Evolutionary conservation across 805 yeast species (phyloP), one percentile per base, ranked within the genome.

Genomic region (Ogataea allantospora): DNA sequence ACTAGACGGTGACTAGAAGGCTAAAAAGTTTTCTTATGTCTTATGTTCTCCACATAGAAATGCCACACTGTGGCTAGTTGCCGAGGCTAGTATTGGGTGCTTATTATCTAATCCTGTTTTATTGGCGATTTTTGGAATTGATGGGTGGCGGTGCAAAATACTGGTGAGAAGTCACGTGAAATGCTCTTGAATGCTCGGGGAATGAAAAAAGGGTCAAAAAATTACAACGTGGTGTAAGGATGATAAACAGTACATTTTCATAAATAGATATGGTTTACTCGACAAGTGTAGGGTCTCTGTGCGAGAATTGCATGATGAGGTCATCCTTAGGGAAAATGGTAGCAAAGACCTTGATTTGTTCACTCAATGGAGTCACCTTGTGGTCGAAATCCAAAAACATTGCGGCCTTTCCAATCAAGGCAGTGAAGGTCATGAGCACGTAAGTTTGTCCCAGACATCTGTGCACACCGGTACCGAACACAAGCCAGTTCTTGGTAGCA

Each of bases 251-350:
- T 14, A n/a, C n/a, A n/a, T n/a, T n/a, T n/a, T n/a, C n/a, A 17
- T 29, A 34, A 30, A 31, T 36, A 33, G 29, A 42, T 21, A 31
- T 21, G 8, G 23, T 21, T 17, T 25, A 40, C 40, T 38, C 33
- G 27, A 45, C 40, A 18, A 37, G 46, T 3, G 55, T 33, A 18
- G 83, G 79, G 48, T 84, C 84, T 67, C 93, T 78, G 51, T 59
- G 68, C 33, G 68, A 71, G 71, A 89, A 91, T 52, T 80, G 70
- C 60, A 93, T 67, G 48, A 86, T 77, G 59, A 95, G 78, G 62
- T 93, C 96, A 66, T 93, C 99, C 63, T 87, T 80, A 18, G 99
- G 99, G 84, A 93, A 93, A 60, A 93, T 88, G 13, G 99, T 93
- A 18, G 99, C 99, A 62, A 93, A 93, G 26, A 93, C 98, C 59